These are phyloP conservation scores for Lasiodiplodia theobromae DNA, from an alignment of 2,329 filamentous ascomycete species.

Conservation along the genomic window DNA sequence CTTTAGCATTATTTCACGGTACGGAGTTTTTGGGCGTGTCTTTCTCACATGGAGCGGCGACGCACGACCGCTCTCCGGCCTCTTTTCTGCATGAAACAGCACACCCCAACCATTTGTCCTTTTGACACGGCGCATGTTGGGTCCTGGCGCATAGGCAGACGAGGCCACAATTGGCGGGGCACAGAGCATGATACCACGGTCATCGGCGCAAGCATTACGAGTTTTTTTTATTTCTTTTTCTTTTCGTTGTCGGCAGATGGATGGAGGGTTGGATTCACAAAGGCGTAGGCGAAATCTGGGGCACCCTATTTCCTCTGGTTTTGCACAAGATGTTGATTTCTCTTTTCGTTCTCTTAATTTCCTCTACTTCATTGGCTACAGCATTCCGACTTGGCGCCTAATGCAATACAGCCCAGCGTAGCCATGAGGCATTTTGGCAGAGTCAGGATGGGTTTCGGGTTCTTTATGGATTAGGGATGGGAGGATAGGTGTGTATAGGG, in stretches of 20 bases:
- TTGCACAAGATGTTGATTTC: slow-evolving; percentile 10
- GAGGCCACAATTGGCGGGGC: slow-evolving; percentile 17
- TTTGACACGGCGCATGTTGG: slow-evolving; percentile 26
- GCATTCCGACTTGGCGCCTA: neutral
- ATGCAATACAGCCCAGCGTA: neutral
- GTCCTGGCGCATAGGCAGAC: slow-evolving; percentile 29
- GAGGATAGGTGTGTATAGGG: neutral
- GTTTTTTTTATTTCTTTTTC: neutral
- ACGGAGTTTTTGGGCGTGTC: slow-evolving; percentile 28
- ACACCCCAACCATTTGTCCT: slow-evolving; percentile 27
- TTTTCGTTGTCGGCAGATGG: neutral
- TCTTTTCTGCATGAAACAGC: slow-evolving; percentile 24
- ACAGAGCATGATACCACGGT: slow-evolving; percentile 30
- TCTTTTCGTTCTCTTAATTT: neutral
- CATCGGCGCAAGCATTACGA: slow-evolving; percentile 28
- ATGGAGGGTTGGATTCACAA: neutral
- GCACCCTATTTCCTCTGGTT: slow-evolving; percentile 5
- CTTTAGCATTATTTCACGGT: slow-evolving; percentile 18
- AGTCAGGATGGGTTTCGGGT: slow-evolving; percentile 15
- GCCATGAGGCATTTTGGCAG: slow-evolving; percentile 2
- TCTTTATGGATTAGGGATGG: slow-evolving; percentile 10
- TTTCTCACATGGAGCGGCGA: slow-evolving; percentile 20
- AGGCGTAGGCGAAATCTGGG: slow-evolving; percentile 10
- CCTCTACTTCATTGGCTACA: slow-evolving; percentile 10
- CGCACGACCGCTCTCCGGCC: slow-evolving; percentile 17